Conservation (phyloP, 805 yeast species). For the Pichia californica region DNA sequence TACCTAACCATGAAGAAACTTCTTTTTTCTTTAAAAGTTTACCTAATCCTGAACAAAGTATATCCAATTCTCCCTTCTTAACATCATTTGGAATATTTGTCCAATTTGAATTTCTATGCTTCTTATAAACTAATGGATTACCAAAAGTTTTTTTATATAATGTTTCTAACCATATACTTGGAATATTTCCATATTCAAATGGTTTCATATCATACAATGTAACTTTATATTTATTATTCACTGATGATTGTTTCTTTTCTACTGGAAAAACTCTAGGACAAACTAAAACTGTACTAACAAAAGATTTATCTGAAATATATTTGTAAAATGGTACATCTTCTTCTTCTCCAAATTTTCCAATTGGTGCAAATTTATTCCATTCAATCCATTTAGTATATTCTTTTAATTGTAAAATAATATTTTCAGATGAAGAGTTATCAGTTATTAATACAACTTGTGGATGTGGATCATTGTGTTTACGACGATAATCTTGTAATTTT, state of each 20-base stretch:
- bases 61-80: conserved; percentile 19
- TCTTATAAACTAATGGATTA: conserved; percentile 17
- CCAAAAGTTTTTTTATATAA: conserved; percentile 19
- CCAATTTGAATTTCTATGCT: conserved; percentile 21
- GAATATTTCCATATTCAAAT: conserved; percentile 20
- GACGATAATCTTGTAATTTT: conserved; percentile 27
- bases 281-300: conserved; percentile 21
- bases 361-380: conserved; percentile 25
- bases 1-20: conserved; percentile 3
- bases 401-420: conserved; percentile 46
- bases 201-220: conserved; percentile 21
- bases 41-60: conserved; percentile 22
- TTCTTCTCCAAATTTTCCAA: conserved; percentile 22
- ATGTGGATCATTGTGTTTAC: conserved; percentile 27
- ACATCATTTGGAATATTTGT: conserved; percentile 7
- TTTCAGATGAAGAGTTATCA: conserved; percentile 30
- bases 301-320: conserved; percentile 19
- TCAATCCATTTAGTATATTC: conserved; percentile 44
- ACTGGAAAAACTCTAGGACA: conserved; percentile 14
- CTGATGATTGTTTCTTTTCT: conserved; percentile 11
- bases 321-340: conserved; percentile 19
- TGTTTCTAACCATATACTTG: conserved; percentile 18
- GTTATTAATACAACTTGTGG: conserved; percentile 27
- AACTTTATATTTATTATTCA: conserved; percentile 16
- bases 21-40: conserved; percentile 16